Base-by-base conservation (phyloP, 352 stramenopile species). In the Phytophthora brassicae region DNA sequence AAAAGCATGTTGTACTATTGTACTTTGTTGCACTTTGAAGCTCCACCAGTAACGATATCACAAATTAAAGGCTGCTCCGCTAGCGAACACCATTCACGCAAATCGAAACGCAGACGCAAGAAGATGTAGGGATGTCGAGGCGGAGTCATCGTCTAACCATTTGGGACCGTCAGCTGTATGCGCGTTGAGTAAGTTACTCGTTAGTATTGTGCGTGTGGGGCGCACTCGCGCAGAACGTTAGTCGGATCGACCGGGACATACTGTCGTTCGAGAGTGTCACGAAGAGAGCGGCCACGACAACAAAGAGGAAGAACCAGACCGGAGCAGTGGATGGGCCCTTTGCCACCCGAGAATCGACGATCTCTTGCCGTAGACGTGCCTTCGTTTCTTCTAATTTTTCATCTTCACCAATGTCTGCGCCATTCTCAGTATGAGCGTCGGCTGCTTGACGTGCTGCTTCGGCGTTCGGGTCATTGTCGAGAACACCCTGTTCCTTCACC, bases 241-340 rank as follows among this genome's bases (percentile, higher is more conserved):
- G 58, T 11, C 83, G 83, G 39, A 90, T 81, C 19, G 56, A 64
- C 17, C 70, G 64, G 29, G 82, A 93, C 26, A 84, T 56, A 17
- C 69, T 62, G 60, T 94, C 82, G 60, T 89, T 94, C 35, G 84
- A 90, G 56, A 84, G 66, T 46, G 66, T 68, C 19, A 94, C 74
- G 44, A 94, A 80, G 11, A 86, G 23, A 17, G 78, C 70, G 3
- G 54, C 63, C n/a, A 72, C 75, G 2, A 90, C 58, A 22, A 85
- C 64, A 26, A 90, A 50, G 22, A 89, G 17, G 44, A 92, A 71
- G 33, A 90, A 57, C 65, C 79, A 72, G 44, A 89, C 49, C 22
- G 73, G 72, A 36, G 74, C 64, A 33, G 66, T 69, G 35, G 65
- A 74, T 11, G 63, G 51, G 2, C 59, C 66, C 35, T 69, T 69